phyloP scores from a whole-genome alignment of 805 yeast genomes.

The Ogataea angusta region DNA sequence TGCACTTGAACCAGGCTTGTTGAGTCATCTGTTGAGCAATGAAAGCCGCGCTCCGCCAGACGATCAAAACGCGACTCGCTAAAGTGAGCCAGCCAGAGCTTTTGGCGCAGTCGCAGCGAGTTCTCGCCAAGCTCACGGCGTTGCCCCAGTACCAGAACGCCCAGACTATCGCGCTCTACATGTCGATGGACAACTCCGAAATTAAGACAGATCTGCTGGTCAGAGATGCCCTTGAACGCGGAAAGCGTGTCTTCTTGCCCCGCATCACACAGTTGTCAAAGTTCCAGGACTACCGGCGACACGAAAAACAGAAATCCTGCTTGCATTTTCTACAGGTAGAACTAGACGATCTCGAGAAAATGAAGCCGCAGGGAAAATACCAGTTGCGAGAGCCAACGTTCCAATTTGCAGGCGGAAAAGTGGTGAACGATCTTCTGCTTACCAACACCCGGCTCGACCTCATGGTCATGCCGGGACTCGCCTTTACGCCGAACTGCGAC shows the following conservation, averaged over 20 bases:
- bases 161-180: conserved; percentile 56
- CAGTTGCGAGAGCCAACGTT: conserved; percentile 62
- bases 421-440: conserved; percentile 23
- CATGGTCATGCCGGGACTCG: conserved; percentile 82
- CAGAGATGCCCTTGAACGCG: conserved; percentile 41
- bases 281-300: conserved; percentile 26
- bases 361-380: conserved; percentile 68
- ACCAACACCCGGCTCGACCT: conserved; percentile 48
- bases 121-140: conserved; percentile 1
- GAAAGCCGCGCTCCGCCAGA: conserved; percentile 7
- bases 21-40: conserved; percentile 9
- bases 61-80: conserved; percentile 3
- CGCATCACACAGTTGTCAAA: conserved; percentile 33
- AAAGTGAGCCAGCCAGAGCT: conserved; percentile 5
- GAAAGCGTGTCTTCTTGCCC: conserved; percentile 59
- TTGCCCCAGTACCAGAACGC: conserved; percentile 41
- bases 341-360: conserved; percentile 38
- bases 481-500: conserved; percentile 47
- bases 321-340: conserved; percentile 56
- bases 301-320: conserved; percentile 37
- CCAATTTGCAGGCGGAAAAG: conserved; percentile 1
- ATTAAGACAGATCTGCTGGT: conserved; percentile 59
- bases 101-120: conserved; percentile 9
- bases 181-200: conserved; percentile 76
- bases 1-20: conserved; percentile 1